Percentiles rank a stretch among this genome's conserved stretches.
phyloP scores from a whole-genome alignment of 2,329 filamentous ascomycete genomes.

The Fusarium chlamydosporum region DNA sequence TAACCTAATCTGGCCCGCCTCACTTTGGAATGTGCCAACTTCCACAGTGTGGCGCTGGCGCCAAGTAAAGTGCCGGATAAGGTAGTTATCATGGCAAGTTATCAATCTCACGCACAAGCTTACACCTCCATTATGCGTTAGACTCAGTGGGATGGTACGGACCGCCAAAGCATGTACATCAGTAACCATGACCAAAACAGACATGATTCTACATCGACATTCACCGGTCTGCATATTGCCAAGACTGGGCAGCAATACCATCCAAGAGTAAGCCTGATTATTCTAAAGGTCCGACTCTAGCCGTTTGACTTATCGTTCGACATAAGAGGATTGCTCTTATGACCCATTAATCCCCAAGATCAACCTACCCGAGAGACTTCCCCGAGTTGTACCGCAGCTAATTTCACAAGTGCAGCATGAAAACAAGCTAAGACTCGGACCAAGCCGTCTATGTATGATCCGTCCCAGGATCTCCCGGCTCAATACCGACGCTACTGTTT shows the following conservation, averaged over 20 bases:
- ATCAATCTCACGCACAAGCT: neutral
- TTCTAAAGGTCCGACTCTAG: neutral
- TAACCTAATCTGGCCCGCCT: too few relatives aligned
- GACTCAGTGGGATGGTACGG: neutral
- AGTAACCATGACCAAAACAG: neutral
- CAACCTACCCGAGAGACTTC: neutral
- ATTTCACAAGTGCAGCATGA: neutral
- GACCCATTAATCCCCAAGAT: neutral
- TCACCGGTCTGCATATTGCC: neutral
- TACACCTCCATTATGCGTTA: neutral
- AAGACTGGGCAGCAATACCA: constrained; percentile 9
- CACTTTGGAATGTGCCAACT: too few relatives aligned
- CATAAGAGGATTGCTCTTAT: neutral
- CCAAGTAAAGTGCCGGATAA: neutral
- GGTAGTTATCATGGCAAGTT: neutral
- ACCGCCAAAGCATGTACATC: neutral
- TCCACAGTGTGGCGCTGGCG: neutral
- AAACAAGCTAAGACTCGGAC: neutral
- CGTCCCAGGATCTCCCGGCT: constrained; percentile 1
- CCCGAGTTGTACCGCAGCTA: neutral
- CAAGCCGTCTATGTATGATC: constrained; percentile 4
- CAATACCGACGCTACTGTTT: neutral
- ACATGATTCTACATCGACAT: neutral
- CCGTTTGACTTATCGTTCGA: constrained; percentile 1
- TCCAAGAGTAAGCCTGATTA: neutral